phyloP scores from a whole-genome alignment of 2,329 filamentous ascomycete species.

The Elsinoe ampelina region DNA sequence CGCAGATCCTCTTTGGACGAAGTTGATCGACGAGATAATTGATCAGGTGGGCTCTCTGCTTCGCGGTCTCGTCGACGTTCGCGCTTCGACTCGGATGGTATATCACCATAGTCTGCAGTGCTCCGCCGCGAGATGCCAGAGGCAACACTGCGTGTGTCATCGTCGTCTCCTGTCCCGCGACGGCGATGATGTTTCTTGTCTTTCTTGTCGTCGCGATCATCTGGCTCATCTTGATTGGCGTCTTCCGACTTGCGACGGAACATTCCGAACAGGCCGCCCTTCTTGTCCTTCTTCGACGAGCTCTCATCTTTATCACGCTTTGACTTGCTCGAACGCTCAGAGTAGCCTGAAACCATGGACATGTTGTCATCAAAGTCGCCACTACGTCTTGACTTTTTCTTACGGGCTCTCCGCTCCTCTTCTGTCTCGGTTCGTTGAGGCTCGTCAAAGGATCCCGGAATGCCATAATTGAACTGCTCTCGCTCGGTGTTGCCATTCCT shows the following conservation, averaged over 20 bases:
- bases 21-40: conserved; percentile 8
- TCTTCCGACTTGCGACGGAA: conserved; percentile 39
- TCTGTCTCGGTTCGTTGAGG: conserved; percentile 19
- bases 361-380: conserved; percentile 34
- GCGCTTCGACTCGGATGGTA: conserved; percentile 14
- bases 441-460: conserved; percentile 11
- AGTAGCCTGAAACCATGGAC: conserved; percentile 33
- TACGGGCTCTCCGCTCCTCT: conserved; percentile 11
- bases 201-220: conserved; percentile 35
- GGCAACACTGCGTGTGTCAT: conserved; percentile 18
- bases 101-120: conserved; percentile 20
- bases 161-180: conserved; percentile 21
- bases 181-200: conserved; percentile 35
- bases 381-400: conserved; percentile 29
- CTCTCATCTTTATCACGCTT: conserved; percentile 32
- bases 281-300: conserved; percentile 34
- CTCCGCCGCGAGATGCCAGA: conserved; percentile 17
- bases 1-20: conserved; percentile 5
- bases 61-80: conserved; percentile 10
- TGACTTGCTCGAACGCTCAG: conserved; percentile 17
- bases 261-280: conserved; percentile 37
- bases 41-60: conserved; percentile 2
- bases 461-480: conserved; percentile 2
- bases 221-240: conserved; percentile 22
- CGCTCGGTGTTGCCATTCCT: conserved; percentile 15